Evolutionary conservation across 148 eudicot genomes (phyloP).

Genomic region (Dysphania ambrosioides): DNA sequence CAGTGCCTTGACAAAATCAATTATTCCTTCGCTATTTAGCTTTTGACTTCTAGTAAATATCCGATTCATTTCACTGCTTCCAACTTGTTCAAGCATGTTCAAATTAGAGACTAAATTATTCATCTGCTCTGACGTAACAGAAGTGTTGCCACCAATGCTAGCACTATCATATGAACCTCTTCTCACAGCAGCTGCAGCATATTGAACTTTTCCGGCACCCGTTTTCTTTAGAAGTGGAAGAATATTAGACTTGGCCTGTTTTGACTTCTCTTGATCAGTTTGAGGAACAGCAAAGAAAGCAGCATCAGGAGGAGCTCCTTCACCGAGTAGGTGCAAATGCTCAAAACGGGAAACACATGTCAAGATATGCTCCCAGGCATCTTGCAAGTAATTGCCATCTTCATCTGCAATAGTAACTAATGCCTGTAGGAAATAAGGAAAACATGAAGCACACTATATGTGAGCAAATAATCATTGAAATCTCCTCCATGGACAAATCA

Average conservation of each 20-base stretch:
- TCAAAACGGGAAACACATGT: slow-evolving; percentile 97
- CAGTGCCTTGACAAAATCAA: slow-evolving; percentile 96
- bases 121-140: slow-evolving; percentile 93
- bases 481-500: background rate
- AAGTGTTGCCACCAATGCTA: slow-evolving; percentile 77
- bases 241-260: slow-evolving; percentile 63
- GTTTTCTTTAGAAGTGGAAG: slow-evolving; percentile 87
- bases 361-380: slow-evolving; percentile 98
- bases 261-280: slow-evolving; percentile 71
- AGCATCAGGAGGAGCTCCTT: slow-evolving; percentile 99
- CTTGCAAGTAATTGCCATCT: slow-evolving; percentile 95
- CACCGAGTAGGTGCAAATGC: slow-evolving; percentile 97
- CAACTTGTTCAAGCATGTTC: slow-evolving; percentile 98
- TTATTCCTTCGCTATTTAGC: slow-evolving; percentile 86
- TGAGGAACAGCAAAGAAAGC: slow-evolving; percentile 84
- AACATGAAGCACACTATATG: no score
- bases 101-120: slow-evolving; percentile 78
- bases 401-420: slow-evolving; percentile 92
- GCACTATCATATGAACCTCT: slow-evolving; percentile 99
- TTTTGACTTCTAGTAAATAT: slow-evolving; percentile 92
- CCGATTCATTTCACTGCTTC: slow-evolving; percentile 76
- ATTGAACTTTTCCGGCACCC: slow-evolving; percentile 85
- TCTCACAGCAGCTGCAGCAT: slow-evolving; percentile 68
- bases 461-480: slow-evolving; percentile 11
- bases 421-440: slow-evolving; percentile 53